Evolutionary conservation across 805 yeast species (phyloP).

Genomic region (Ascoidea rubescens): DNA sequence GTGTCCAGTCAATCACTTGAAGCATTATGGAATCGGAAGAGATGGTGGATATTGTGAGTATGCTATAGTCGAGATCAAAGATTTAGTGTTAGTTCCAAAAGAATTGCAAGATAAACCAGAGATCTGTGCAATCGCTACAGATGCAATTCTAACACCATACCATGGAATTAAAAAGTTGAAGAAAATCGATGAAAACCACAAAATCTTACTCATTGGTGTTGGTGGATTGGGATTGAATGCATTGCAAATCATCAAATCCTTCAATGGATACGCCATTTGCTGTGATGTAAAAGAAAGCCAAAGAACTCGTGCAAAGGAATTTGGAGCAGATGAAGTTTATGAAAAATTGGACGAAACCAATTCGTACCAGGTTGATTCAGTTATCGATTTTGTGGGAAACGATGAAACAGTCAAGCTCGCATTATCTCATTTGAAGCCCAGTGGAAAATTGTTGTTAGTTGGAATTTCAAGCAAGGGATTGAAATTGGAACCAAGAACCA

Average conservation of each 20-base stretch:
- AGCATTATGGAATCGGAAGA: neutral
- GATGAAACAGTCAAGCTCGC: neutral
- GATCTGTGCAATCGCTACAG: neutral
- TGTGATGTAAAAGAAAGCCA: neutral
- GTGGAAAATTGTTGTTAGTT: neutral
- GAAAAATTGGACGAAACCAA: neutral
- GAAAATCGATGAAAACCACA: neutral
- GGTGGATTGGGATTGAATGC: neutral
- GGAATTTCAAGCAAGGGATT: neutral
- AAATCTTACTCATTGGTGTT: neutral
- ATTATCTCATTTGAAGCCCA: neutral
- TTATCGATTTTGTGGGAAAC: neutral
- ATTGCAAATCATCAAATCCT: neutral
- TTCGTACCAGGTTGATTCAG: neutral
- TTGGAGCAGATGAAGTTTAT: neutral
- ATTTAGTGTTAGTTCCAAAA: neutral
- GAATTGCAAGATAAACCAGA: neutral
- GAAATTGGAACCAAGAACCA: too few species aligned
- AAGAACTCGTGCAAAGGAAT: neutral
- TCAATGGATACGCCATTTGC: neutral
- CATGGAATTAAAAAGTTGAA: neutral
- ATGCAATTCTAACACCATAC: neutral
- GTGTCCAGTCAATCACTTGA: neutral
- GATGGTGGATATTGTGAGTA: neutral
- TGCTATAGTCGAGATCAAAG: neutral